These are phyloP conservation scores for Alopecurus myosuroides DNA, from an alignment of 176 grass and related monocot species.

Conservation along the genomic window DNA sequence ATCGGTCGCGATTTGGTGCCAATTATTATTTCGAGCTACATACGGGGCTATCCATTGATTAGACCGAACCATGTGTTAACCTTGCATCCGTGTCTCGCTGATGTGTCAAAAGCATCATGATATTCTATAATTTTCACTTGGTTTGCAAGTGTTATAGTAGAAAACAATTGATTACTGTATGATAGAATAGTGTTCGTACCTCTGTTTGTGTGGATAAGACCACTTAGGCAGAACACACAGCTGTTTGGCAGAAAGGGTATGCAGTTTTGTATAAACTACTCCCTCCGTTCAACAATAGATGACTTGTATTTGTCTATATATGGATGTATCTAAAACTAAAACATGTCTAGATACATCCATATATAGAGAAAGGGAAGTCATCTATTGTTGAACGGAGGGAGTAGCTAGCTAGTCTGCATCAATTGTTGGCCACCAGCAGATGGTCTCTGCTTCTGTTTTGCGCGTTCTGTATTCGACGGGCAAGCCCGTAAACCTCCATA, in stretches of 20 bases:
- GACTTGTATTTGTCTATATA: too few relatives aligned
- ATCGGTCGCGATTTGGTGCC: constrained; percentile 4
- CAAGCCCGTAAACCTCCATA: background rate
- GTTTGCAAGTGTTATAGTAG: background rate
- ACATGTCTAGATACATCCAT: too few relatives aligned
- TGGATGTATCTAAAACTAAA: too few relatives aligned
- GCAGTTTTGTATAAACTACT: background rate
- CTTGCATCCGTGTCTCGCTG: background rate
- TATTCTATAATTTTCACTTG: background rate
- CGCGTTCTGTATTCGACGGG: background rate
- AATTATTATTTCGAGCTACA: constrained; percentile 14
- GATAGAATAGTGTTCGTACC: too few relatives aligned
- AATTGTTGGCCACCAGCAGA: background rate
- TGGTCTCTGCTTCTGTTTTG: background rate
- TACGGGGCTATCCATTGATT: background rate
- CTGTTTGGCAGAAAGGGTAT: constrained; percentile 1
- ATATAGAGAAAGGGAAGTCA: too few relatives aligned
- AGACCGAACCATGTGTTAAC: background rate
- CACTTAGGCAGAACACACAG: background rate
- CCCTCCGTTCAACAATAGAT: too few relatives aligned
- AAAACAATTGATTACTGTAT: background rate
- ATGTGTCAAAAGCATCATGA: background rate
- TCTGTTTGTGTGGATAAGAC: background rate
- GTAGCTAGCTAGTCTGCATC: background rate
- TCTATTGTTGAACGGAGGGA: too few relatives aligned